Evolutionary conservation across 257 asterid species (phyloP).

Genomic region (Solanum bulbocastanum): DNA sequence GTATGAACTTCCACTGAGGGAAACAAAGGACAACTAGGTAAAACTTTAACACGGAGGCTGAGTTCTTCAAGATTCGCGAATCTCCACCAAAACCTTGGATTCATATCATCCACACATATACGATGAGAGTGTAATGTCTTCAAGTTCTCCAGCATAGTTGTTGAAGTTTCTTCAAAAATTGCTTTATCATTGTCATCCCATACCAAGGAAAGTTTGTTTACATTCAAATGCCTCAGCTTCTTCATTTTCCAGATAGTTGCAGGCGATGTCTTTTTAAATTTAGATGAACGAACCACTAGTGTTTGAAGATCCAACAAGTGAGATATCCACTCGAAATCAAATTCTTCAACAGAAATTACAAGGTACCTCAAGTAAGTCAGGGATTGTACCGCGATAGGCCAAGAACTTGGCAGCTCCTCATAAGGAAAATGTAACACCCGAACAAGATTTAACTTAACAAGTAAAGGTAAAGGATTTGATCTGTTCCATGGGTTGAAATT

Average conservation of each 20-base stretch:
- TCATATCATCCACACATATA: not conserved
- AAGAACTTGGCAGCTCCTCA: too few relatives aligned
- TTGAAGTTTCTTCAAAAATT: not conserved
- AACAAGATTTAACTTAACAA: too few relatives aligned
- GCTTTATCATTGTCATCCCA: not conserved
- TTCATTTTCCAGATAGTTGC: not conserved
- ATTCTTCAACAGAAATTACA: too few relatives aligned
- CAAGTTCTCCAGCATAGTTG: not conserved
- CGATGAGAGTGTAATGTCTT: not conserved
- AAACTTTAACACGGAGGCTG: fast-evolving
- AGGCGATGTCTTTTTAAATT: not conserved
- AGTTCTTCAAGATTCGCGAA: not conserved
- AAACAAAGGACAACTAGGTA: not conserved
- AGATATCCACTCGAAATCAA: not conserved
- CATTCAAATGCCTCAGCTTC: not conserved
- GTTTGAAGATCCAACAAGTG: not conserved
- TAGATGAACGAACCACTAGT: too few relatives aligned
- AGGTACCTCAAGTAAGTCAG: too few relatives aligned
- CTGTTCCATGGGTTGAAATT: too few relatives aligned
- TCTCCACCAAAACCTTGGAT: not conserved
- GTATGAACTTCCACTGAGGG: not conserved
- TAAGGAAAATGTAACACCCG: too few relatives aligned
- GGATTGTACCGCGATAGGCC: too few relatives aligned
- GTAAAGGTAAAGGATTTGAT: too few relatives aligned
- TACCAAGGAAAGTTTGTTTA: fast-evolving